Evolutionary conservation across 208 protist species (phyloP), one percentile per base, ranked within the genome.

Genomic region (Acanthamoeba quina): DNA sequence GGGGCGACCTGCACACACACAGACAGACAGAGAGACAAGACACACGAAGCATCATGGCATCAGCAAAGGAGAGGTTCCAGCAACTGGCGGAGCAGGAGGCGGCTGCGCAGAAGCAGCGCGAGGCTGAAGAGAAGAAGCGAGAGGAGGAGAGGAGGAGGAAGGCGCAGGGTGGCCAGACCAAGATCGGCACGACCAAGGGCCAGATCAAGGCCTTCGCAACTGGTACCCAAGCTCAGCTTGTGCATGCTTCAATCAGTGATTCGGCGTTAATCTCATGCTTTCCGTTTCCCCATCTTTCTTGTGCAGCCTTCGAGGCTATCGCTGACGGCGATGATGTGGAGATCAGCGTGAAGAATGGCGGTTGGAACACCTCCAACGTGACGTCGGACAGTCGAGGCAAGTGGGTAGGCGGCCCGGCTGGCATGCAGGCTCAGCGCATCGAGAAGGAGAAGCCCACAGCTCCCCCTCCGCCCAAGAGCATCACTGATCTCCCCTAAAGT

Each of bases 361-460:
- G 83, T 19, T 90, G 83, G 83, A 70, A 64, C 58, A 31, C 52
- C 44, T 90, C 83, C 83, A 90, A 90, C 56, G 83, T 90, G 15
- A 90, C 83, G 44, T 90, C 83, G n/a, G 83, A 90, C 83, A 90
- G 83, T 29, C n/a, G 83, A 70, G 83, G 83, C 52, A 90, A 90
- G 83, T 90, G 83, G 83, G 83, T 72, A 3, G 83, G 83, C 15
- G 83, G 83, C 15, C 56, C 83, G 21, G 83, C 83, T 7, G 83
- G 83, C 83, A 90, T 90, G 83, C 60, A 64, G 83, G 83, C 83
- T 5, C 52, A 64, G 24, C 52, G 83, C 58, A 70, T 90, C 37
- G 41, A 64, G 56, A 70, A 64, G 29, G 56, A 90, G 41, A 41
- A 90, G 83, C 83, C 83, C 41, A 47, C 52, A 5, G 58, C 31